Percentiles rank a stretch among this genome's conserved stretches.
phyloP scores from a whole-genome alignment of 176 grass and related monocot species.

The Oryza nivara region DNA sequence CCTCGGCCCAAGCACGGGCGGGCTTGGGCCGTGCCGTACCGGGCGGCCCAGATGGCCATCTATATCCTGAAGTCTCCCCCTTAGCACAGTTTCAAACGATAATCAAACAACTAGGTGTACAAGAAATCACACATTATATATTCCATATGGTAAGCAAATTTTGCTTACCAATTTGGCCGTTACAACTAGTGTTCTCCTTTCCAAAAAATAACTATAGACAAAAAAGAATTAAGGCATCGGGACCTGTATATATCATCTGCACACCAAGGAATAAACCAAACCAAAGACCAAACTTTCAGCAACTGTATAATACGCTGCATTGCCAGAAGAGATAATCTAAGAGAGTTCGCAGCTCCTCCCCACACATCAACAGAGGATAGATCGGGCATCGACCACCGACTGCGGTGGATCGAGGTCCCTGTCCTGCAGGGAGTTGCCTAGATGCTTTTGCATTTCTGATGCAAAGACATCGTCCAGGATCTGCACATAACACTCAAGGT shows the following conservation, averaged over 20 bases:
- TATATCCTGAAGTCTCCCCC: neutral
- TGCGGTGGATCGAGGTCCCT: conserved; percentile 85
- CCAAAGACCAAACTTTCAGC: neutral
- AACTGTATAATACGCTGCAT: neutral
- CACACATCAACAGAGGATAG: conserved; percentile 64
- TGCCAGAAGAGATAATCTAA: too few relatives aligned
- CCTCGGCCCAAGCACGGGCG: too few relatives aligned
- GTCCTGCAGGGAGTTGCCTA: conserved; percentile 90
- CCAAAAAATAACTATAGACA: conserved; percentile 44
- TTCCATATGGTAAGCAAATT: conserved; percentile 38
- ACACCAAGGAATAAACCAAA: conserved; percentile 36
- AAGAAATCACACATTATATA: neutral
- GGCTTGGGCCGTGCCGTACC: too few relatives aligned
- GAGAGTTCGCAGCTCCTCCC: neutral
- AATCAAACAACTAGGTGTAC: neutral
- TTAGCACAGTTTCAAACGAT: neutral
- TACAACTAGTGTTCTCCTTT: neutral
- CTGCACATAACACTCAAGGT: conserved; percentile 47
- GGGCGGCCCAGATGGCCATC: too few relatives aligned
- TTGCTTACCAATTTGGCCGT: conserved; percentile 5
- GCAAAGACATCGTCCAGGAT: conserved; percentile 87
- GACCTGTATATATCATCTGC: conserved; percentile 42
- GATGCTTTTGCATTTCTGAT: conserved; percentile 91
- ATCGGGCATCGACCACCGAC: conserved; percentile 78
- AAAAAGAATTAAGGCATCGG: conserved; percentile 34